Base-by-base conservation (phyloP, 345 rosid genomes). In the Eucalyptus rudis region DNA sequence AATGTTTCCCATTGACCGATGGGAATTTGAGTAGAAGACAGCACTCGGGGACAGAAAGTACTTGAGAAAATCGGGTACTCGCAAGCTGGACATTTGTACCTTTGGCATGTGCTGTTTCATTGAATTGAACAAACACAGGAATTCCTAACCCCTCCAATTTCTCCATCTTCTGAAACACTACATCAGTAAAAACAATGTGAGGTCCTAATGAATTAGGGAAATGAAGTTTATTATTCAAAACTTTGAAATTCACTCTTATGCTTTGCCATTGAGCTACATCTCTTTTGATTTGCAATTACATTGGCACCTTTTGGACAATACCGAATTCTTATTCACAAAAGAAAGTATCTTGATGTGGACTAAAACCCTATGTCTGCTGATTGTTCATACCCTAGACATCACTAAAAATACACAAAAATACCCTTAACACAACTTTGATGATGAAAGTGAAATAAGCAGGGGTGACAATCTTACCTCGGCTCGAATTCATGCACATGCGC, bases 401-500 rank as follows among this genome's bases (percentile, higher is more conserved):
- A 40, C 62, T 52, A 31, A 6, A 33, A 86, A 86, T 36, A 50
- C 87, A 76, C 14, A 84, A 45, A 85, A 27, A 50, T 47, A 49
- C 40, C 51, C 54, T 50, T 50, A 85, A 45, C 66, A 43, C 44
- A n/a, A 51, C 40, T 59, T 62, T 58, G 50, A 36, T 7, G 33
- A 36, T 7, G 27, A 33, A 44, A 19, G 52, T 64, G 11, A 49
- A 20, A 47, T 25, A 31, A 64, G 81, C 40, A 44, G 40, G 54
- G 52, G 4, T 25, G 29, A 76, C 84, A 76, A 20, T 51, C 24
- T 86, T 94, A 96, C 97, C 97, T 94, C 5, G 94, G 94, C 88
- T 95, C 94, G 85, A 96, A 96, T 90, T 95, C 98, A 49, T 90
- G 94, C 93, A 95, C 93, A 91, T 94, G 96, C 86, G 96, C 96